These are phyloP conservation scores for Rosa chinensis DNA, from an alignment of 306 rosid genomes.

Conservation along the genomic window DNA sequence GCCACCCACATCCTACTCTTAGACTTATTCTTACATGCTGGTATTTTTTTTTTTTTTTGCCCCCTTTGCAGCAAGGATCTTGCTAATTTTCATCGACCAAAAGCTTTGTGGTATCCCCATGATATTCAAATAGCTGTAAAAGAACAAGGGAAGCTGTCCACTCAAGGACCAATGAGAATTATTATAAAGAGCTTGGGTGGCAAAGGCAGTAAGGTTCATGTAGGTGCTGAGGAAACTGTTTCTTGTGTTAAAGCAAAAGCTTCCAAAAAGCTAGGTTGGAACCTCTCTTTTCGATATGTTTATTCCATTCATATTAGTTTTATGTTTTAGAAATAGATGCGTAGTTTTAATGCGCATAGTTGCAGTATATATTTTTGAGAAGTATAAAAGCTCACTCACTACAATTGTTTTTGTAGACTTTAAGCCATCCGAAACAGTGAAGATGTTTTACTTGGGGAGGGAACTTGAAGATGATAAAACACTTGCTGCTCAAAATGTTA, in stretches of 20 bases:
- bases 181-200: conserved; percentile 94
- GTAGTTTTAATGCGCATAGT: not conserved
- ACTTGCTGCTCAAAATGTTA: conserved; percentile 80
- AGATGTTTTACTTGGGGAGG: conserved; percentile 69
- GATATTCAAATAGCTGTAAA: conserved; percentile 78
- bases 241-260: conserved; percentile 80
- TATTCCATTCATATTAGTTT: conserved; percentile 16
- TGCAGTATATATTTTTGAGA: not conserved
- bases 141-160: conserved; percentile 78
- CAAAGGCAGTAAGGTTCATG: conserved; percentile 81
- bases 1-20: conserved; percentile 14
- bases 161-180: conserved; percentile 76
- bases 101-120: conserved; percentile 95
- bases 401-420: conserved; percentile 54
- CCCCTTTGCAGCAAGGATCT: conserved; percentile 75
- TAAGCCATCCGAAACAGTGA: conserved; percentile 74
- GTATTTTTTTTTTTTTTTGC: not conserved
- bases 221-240: conserved; percentile 75
- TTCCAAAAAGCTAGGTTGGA: conserved; percentile 94
- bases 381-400: not conserved
- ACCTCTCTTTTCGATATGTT: conserved; percentile 19
- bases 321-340: not conserved
- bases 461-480: conserved; percentile 79
- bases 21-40: conserved; percentile 25
- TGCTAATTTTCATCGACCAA: conserved; percentile 96